Base-by-base conservation (phyloP, 441 rosid genomes). In the Isatis lusitanica region DNA sequence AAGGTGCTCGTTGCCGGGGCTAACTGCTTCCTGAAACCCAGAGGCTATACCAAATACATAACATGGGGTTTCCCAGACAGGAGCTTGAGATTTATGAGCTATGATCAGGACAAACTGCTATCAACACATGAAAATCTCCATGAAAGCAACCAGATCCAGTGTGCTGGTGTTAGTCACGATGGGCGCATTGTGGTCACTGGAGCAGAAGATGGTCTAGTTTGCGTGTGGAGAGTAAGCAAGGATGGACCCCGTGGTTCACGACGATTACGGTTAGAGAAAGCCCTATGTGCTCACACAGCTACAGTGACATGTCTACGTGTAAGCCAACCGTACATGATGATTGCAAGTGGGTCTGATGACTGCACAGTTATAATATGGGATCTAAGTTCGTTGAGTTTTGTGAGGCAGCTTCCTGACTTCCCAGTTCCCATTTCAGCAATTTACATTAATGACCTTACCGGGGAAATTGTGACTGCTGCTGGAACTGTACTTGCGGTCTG, bases 51-150 rank as follows among this genome's bases (percentile, higher is more conserved):
- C 74, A 96, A 94, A 76, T 94, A 92, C 76, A 85, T 96, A 13
- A 84, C 96, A 33, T 96, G 99, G 99, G 98, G 98, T 15, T 96
- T 96, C 72, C 97, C 99, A 2, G 99, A 96, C 75, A 88, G 90
- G 68, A 96, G 98, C 81, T 84, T 96, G 87, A 91, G 99, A 84
- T 91, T 96, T 81, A 71, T 94, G 85, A 92, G 94, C 87, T 94
- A 92, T 83, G 99, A 96, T 83, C 99, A 94, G 78, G 98, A 94
- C 67, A 89, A 86, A 71, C 94, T 94, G 43, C 84, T 92, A 64
- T 94, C 97, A 7, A 88, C 99, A 26, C 99, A 96, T 67, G 99
- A 96, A 83, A 94, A 96, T 83, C 98, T 94, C 78, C 99, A 96
- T 64, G 98, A 87, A 57, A 91, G 97, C 36, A 83, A 87, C 85